Base-by-base conservation (phyloP, 257 asterid species). In the Solanum clarkiae region DNA sequence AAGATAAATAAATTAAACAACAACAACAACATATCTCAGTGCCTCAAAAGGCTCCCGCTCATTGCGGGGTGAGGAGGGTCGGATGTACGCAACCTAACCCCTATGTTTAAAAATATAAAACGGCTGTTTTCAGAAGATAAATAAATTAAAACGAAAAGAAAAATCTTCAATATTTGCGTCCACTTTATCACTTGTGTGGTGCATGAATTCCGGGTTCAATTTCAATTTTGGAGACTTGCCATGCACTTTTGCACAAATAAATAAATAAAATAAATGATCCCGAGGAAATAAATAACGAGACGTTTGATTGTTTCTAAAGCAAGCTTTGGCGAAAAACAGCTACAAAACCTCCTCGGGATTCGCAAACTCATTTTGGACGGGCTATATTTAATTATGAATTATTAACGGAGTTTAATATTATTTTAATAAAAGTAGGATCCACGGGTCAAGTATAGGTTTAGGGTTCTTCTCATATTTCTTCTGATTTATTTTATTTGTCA, bases 291-390 rank as follows among this genome's bases (percentile, higher is more conserved):
- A 88, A 40, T 51, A 15, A 47, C 29, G 83, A 84, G 86, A 77
- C 71, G 87, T 87, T 92, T 88, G 93, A 88, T 92, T 84, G 90
- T 86, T 86, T 86, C 85, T 84, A 51, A 92, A 91, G 95, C 92
- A 80, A 91, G 71, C 86, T 72, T 84, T 40, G 36, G 60, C 71
- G 59, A 32, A 62, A 65, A 85, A 86, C 85, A 81, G 82, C 84
- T 86, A 84, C 56, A 74, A 22, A 45, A 22, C 81, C 81, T 24
- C 54, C 44, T 74, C 9, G 91, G 92, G 91, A 88, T 90, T 84
- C 18, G 44, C 88, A 84, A 57, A 24, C 45, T 74, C 69, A 59
- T 72, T 51, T 80, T 80, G 79, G 88, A 80, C 86, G 87, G 82
- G 55, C 32, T 54, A 82, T 75, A 53, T 70, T 85, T 68, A 85